Percentiles rank a stretch among this genome's conserved stretches.
Evolutionary conservation across 306 rosid species (phyloP).

Genomic region (Ceratonia siliqua): DNA sequence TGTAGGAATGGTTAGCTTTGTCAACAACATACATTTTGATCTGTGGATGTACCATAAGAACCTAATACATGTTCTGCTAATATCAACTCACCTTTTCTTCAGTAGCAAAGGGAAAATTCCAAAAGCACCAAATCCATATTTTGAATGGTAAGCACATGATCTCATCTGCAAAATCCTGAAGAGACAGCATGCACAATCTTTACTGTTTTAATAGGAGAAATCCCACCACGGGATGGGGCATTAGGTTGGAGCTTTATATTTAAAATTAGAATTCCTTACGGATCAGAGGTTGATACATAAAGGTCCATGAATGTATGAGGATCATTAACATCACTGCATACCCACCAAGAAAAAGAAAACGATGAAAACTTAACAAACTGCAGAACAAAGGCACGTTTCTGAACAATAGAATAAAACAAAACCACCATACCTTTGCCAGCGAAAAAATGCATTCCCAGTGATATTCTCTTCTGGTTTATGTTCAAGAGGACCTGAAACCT

Average conservation of each 20-base stretch:
- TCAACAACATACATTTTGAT: slow-evolving; percentile 36
- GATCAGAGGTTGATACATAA: slow-evolving; percentile 72
- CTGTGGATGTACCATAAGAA: slow-evolving; percentile 29
- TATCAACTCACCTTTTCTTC: slow-evolving; percentile 65
- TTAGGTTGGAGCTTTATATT: slow-evolving; percentile 10
- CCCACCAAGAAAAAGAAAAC: slow-evolving; percentile 8
- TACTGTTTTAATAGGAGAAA: slow-evolving; percentile 27
- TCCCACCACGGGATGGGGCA: not conserved
- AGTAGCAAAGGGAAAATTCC: slow-evolving; percentile 70
- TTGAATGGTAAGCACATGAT: slow-evolving; percentile 69
- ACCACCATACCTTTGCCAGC: slow-evolving; percentile 78
- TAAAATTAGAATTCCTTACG: slow-evolving; percentile 55
- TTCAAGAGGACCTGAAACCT: slow-evolving; percentile 90
- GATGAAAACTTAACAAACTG: not conserved
- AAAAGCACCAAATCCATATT: slow-evolving; percentile 84
- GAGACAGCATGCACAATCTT: slow-evolving; percentile 28
- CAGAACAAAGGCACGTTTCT: slow-evolving; percentile 1
- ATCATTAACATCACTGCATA: slow-evolving; percentile 74
- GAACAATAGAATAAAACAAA: not conserved
- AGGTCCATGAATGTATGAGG: slow-evolving; percentile 89
- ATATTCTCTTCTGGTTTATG: slow-evolving; percentile 58
- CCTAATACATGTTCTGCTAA: slow-evolving; percentile 25
- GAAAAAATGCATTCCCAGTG: slow-evolving; percentile 72
- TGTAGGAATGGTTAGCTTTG: slow-evolving; percentile 41
- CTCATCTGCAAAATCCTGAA: slow-evolving; percentile 80